phyloP scores from a whole-genome alignment of 495 filamentous ascomycete genomes.

The Penicillium desertorum region DNA sequence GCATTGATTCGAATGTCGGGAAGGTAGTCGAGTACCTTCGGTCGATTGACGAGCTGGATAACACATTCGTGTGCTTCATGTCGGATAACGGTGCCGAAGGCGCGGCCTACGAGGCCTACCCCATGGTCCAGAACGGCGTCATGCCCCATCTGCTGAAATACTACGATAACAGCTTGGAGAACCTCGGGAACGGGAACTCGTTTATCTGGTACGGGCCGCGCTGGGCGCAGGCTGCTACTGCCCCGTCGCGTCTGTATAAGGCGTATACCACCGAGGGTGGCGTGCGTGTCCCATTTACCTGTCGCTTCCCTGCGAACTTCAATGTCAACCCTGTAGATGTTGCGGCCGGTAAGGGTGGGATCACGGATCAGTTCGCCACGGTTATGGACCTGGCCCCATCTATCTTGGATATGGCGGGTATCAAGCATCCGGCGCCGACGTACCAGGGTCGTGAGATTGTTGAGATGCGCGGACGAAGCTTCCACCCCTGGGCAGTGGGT shows the following conservation, averaged over 20 bases:
- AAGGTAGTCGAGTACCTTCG: slow-evolving; percentile 57
- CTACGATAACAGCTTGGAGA: slow-evolving; percentile 61
- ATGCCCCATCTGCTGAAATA: slow-evolving; percentile 57
- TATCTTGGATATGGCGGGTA: slow-evolving; percentile 60
- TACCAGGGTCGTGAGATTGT: slow-evolving; percentile 60
- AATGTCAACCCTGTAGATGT: slow-evolving; percentile 21
- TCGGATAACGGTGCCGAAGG: slow-evolving; percentile 67
- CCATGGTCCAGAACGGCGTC: slow-evolving; percentile 53
- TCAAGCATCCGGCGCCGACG: slow-evolving; percentile 55
- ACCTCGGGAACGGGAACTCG: slow-evolving; percentile 58
- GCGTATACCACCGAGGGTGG: slow-evolving; percentile 63
- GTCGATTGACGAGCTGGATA: slow-evolving; percentile 58
- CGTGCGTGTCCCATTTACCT: slow-evolving; percentile 58
- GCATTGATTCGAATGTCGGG: slow-evolving; percentile 61
- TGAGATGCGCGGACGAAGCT: slow-evolving; percentile 55
- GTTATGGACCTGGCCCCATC: slow-evolving; percentile 65
- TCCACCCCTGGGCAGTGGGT: slow-evolving; percentile 44
- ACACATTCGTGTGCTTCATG: slow-evolving; percentile 65
- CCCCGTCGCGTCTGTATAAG: slow-evolving; percentile 61
- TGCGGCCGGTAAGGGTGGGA: slow-evolving; percentile 29
- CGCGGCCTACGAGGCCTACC: slow-evolving; percentile 59
- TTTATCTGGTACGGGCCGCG: slow-evolving; percentile 68
- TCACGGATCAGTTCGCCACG: slow-evolving; percentile 58
- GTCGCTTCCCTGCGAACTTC: slow-evolving; percentile 45
- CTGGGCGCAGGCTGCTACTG: slow-evolving; percentile 64